Percentiles rank a stretch among this genome's conserved stretches.
These are phyloP conservation scores for Erysiphe neolycopersici DNA, from an alignment of 2,329 filamentous ascomycete species.

Conservation along the genomic window DNA sequence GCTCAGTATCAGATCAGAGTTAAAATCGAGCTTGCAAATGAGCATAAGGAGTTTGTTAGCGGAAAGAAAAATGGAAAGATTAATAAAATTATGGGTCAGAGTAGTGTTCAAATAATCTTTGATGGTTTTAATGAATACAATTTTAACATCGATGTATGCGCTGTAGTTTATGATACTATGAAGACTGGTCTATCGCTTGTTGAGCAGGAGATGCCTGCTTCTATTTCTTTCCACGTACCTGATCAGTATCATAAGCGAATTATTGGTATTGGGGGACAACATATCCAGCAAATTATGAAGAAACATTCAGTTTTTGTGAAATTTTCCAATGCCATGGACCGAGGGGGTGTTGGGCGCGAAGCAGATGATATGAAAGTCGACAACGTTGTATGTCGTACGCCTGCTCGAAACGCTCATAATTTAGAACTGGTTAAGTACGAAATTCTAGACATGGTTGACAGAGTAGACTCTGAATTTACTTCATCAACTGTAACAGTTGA, in stretches of 20 bases:
- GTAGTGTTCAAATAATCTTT: constrained; percentile 97
- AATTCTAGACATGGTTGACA: constrained; percentile 97
- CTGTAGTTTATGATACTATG: constrained; percentile 73
- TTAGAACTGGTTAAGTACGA: constrained; percentile 94
- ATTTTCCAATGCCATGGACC: constrained; percentile 97
- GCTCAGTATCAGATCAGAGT: constrained; percentile 82
- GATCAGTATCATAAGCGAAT: constrained; percentile 99
- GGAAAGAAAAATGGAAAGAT: constrained; percentile 99
- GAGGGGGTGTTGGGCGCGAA: constrained; percentile 69
- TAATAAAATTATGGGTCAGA: constrained; percentile 99
- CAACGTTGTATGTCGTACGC: constrained; percentile 95
- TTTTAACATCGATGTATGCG: constrained; percentile 96
- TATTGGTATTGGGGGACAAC: constrained; percentile 91
- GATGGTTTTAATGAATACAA: constrained; percentile 99
- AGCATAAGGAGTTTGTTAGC: constrained; percentile 98
- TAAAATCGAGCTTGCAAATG: constrained; percentile 95
- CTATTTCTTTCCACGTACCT: constrained; percentile 95
- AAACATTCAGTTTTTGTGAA: constrained; percentile 99
- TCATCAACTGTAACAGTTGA: constrained; percentile 85
- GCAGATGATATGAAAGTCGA: constrained; percentile 97
- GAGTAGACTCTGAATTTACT: constrained; percentile 69
- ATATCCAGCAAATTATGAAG: constrained; percentile 99
- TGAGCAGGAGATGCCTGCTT: constrained; percentile 96
- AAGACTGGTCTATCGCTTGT: constrained; percentile 80
- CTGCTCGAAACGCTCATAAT: constrained; percentile 88